Conservation (phyloP, 179 eudicot genomes). For the Camellia oleifera region DNA sequence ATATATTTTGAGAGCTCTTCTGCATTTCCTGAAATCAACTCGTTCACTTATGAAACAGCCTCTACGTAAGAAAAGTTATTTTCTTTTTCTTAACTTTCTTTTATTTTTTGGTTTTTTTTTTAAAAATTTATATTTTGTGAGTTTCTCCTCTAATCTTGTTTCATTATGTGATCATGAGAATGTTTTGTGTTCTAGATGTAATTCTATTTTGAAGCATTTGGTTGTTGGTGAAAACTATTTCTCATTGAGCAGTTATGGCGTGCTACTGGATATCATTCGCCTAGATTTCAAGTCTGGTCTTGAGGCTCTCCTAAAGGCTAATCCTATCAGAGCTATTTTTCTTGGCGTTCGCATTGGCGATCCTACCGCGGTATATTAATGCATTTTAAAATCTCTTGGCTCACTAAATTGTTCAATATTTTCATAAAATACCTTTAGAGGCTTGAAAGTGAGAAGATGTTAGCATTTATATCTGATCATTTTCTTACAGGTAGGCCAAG, state of each 20-base stretch:
- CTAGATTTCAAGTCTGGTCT: slow-evolving; percentile 94
- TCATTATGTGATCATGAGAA: slow-evolving; percentile 8
- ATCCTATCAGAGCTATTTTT: slow-evolving; percentile 85
- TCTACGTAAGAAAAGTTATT: slow-evolving; percentile 42
- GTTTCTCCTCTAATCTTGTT: not conserved
- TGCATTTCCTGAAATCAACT: slow-evolving; percentile 87
- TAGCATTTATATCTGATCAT: not conserved
- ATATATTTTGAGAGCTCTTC: slow-evolving; percentile 87
- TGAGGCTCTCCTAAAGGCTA: slow-evolving; percentile 71
- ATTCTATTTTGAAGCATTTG: not conserved
- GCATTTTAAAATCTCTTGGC: not conserved
- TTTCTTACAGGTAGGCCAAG: slow-evolving; percentile 87
- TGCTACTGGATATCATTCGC: slow-evolving; percentile 85
- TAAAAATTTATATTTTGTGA: not conserved
- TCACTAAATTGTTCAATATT: not conserved
- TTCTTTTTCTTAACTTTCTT: not conserved
- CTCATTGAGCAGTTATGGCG: slow-evolving; percentile 49
- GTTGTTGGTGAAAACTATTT: not conserved
- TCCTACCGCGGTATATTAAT: slow-evolving; percentile 87
- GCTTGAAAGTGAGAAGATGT: slow-evolving; percentile 6
- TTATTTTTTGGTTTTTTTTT: not conserved
- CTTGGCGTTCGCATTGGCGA: slow-evolving; percentile 96
- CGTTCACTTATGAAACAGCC: slow-evolving; percentile 91
- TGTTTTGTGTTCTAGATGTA: not conserved
- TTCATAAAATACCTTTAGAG: not conserved